phyloP scores from a whole-genome alignment of 441 rosid species.

The Pelargonium citronellum region DNA sequence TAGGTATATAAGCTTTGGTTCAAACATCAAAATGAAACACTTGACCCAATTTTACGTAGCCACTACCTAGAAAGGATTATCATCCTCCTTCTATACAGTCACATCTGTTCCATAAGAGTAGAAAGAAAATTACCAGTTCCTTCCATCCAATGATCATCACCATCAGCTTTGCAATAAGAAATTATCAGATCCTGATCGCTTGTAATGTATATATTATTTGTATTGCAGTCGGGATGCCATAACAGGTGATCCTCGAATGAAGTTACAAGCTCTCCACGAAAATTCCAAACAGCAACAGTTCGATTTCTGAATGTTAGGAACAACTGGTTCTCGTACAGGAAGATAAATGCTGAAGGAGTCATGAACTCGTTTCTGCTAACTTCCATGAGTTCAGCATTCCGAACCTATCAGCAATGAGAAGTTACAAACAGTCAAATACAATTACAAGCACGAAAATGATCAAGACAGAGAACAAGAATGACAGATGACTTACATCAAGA shows the following conservation, averaged over 20 bases:
- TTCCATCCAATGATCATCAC: slow-evolving; percentile 65
- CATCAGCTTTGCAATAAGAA: slow-evolving; percentile 89
- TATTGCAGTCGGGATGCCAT: slow-evolving; percentile 96
- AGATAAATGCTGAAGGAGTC: slow-evolving; percentile 81
- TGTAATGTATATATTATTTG: slow-evolving; percentile 84
- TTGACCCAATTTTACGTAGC: no score
- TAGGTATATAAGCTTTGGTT: background rate
- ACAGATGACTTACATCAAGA: slow-evolving; percentile 51
- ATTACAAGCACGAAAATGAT: background rate
- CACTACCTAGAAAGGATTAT: background rate
- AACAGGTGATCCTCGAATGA: slow-evolving; percentile 80
- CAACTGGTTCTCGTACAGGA: slow-evolving; percentile 70
- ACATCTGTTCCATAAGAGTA: slow-evolving; percentile 10
- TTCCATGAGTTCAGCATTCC: slow-evolving; percentile 60
- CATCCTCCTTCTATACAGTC: background rate
- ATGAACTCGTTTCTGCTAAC: slow-evolving; percentile 53
- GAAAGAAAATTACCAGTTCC: slow-evolving; percentile 54
- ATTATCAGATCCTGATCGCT: slow-evolving; percentile 92
- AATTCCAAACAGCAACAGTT: slow-evolving; percentile 90
- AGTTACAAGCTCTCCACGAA: slow-evolving; percentile 75
- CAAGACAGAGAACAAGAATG: background rate
- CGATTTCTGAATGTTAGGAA: slow-evolving; percentile 67
- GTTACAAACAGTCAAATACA: background rate
- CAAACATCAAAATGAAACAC: background rate
- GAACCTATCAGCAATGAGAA: slow-evolving; percentile 39